Evolutionary conservation across 306 rosid genomes (phyloP).

Genomic region (Vicia faba): DNA sequence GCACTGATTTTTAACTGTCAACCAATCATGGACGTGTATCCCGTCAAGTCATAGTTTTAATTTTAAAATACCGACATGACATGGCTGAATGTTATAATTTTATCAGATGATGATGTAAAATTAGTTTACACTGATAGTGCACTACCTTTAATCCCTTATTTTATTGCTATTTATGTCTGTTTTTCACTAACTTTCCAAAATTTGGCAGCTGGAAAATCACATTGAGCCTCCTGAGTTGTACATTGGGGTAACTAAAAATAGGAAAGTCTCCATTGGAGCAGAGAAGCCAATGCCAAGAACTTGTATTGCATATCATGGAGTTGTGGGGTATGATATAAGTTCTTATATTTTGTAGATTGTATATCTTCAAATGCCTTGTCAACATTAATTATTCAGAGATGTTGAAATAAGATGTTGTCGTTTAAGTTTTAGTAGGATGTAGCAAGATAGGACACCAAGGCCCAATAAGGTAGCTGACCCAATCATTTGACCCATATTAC

Average conservation of each 20-base stretch:
- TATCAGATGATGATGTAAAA: background rate
- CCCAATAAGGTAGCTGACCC: too few species aligned
- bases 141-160: background rate
- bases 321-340: conserved; percentile 58
- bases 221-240: conserved; percentile 63
- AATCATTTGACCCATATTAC: too few species aligned
- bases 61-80: too few species aligned
- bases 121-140: too few species aligned
- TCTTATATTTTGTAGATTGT: conserved; percentile 21
- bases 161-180: conserved; percentile 16
- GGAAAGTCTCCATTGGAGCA: conserved; percentile 54
- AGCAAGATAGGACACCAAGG: too few species aligned
- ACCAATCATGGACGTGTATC: too few species aligned
- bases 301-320: conserved; percentile 61
- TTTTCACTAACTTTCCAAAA: conserved; percentile 13
- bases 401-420: background rate
- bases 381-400: background rate
- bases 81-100: background rate
- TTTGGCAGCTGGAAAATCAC: conserved; percentile 61
- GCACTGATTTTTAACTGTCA: too few species aligned
- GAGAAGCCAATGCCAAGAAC: conserved; percentile 57
- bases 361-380: conserved; percentile 26
- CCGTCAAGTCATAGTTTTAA: too few species aligned
- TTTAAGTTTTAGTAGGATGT: background rate
- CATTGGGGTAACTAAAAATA: conserved; percentile 66